Conservation (phyloP, 1,139 yeast species). For the Debaryomyces fabryi region DNA sequence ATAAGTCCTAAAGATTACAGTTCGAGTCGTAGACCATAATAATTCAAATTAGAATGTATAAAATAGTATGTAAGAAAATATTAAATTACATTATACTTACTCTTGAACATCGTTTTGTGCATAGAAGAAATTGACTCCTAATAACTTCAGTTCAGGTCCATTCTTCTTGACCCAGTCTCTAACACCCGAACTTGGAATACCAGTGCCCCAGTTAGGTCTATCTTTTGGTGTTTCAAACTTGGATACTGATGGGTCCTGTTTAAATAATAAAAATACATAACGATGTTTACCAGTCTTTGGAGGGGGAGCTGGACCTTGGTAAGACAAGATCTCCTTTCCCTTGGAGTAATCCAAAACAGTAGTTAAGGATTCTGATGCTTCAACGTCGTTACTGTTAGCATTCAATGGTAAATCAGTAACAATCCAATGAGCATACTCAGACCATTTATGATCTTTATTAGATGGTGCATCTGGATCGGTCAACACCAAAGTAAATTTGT, state of each 20-base stretch:
- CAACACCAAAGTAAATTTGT: conserved; percentile 69
- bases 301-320: conserved; percentile 86
- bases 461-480: conserved; percentile 97
- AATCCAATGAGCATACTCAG: conserved; percentile 82
- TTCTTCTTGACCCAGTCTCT: conserved; percentile 69
- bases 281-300: conserved; percentile 80
- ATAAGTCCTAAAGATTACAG: conserved; percentile 75
- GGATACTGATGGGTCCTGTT: conserved; percentile 52
- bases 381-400: conserved; percentile 26
- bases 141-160: conserved; percentile 60
- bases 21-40: conserved; percentile 21
- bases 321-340: conserved; percentile 44
- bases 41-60: neutral
- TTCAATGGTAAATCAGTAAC: conserved; percentile 62
- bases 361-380: conserved; percentile 31
- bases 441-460: conserved; percentile 79
- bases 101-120: conserved; percentile 62
- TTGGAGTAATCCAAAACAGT: conserved; percentile 40
- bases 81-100: conserved; percentile 6
- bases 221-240: conserved; percentile 49
- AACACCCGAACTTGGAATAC: conserved; percentile 73
- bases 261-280: conserved; percentile 73
- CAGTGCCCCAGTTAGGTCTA: conserved; percentile 87
- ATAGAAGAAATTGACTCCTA: conserved; percentile 78
- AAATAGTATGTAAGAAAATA: conserved; percentile 2